Evolutionary conservation across 768 basidiomycete species (phyloP).

Genomic region (Tricholoma saponaceum): DNA sequence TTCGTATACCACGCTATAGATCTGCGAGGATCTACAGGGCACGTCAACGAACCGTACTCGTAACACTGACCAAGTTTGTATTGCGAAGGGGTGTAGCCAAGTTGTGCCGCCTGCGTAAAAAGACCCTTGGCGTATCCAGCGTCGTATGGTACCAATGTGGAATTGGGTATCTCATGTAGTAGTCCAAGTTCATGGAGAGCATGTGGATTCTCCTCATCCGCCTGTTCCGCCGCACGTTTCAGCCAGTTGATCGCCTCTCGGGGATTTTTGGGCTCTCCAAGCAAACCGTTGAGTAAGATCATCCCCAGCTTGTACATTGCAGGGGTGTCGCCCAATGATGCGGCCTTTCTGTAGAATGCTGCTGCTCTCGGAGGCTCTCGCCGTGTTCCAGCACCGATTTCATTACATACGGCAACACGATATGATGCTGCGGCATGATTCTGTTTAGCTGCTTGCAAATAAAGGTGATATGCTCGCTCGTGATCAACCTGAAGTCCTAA

Average conservation of each 20-base stretch:
- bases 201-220: conserved; percentile 97
- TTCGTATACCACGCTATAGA: conserved; percentile 99
- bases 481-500: conserved; percentile 97
- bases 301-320: conserved; percentile 99
- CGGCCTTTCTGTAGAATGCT: conserved; percentile 95
- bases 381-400: conserved; percentile 94
- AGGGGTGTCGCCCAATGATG: conserved; percentile 92
- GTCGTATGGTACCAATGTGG: conserved; percentile 71
- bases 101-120: conserved; percentile 86
- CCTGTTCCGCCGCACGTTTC: conserved; percentile 91
- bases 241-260: conserved; percentile 95
- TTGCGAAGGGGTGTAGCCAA: conserved; percentile 92
- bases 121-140: conserved; percentile 79
- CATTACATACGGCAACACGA: conserved; percentile 97
- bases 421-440: conserved; percentile 95
- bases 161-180: conserved; percentile 70
- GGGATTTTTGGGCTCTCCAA: conserved; percentile 80
- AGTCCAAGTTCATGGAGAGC: conserved; percentile 94
- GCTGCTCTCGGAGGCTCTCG: conserved; percentile 85
- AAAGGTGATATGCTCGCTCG: conserved; percentile 95
- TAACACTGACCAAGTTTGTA: conserved; percentile 95
- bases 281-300: conserved; percentile 81
- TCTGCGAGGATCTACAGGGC: conserved; percentile 87
- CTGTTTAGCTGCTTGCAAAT: conserved; percentile 95
- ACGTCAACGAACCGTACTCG: conserved; percentile 86